A percentile compares a stretch with the other conserved stretches of the same genome.
Evolutionary conservation across 2,329 filamentous ascomycete species (phyloP).

Genomic region (Beauveria sp.): DNA sequence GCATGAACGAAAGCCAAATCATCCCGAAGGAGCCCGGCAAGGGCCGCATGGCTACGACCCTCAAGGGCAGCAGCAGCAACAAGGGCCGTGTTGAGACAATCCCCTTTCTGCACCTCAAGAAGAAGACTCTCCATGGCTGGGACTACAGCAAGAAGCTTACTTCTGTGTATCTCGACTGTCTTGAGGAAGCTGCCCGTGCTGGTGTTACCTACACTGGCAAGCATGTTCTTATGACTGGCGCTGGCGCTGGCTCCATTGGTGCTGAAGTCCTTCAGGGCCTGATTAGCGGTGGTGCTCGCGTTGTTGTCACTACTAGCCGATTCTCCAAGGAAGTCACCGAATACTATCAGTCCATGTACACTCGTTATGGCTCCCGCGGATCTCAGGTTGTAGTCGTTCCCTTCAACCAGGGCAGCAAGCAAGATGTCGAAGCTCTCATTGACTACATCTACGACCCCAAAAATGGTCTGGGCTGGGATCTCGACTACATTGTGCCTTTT

Average conservation of each 20-base stretch:
- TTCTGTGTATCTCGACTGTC: conserved; percentile 80
- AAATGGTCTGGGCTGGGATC: conserved; percentile 94
- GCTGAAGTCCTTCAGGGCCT: conserved; percentile 93
- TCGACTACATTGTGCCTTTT: conserved; percentile 93
- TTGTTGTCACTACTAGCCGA: conserved; percentile 90
- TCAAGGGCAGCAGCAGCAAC: conserved; percentile 47
- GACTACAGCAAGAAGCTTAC: conserved; percentile 99
- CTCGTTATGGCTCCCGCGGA: conserved; percentile 83
- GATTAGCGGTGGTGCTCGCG: conserved; percentile 93
- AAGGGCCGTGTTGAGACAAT: conserved; percentile 97
- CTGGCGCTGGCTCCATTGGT: conserved; percentile 94
- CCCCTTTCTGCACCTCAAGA: conserved; percentile 94
- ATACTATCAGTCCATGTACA: conserved; percentile 99
- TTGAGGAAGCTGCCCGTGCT: conserved; percentile 79
- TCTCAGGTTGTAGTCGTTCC: conserved; percentile 97
- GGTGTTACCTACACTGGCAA: conserved; percentile 92
- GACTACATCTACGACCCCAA: conserved; percentile 96
- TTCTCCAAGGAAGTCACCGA: conserved; percentile 97
- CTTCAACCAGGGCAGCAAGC: conserved; percentile 98
- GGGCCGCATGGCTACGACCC: conserved; percentile 39
- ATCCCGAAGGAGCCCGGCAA: conserved; percentile 80
- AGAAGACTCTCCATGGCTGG: conserved; percentile 89
- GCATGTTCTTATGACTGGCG: conserved; percentile 96
- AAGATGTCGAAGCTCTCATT: conserved; percentile 88
- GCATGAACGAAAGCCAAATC: conserved; percentile 98